Percentiles rank a stretch among this genome's conserved stretches.
phyloP scores from a whole-genome alignment of 2,329 filamentous ascomycete genomes.

The Nakataea oryzae region DNA sequence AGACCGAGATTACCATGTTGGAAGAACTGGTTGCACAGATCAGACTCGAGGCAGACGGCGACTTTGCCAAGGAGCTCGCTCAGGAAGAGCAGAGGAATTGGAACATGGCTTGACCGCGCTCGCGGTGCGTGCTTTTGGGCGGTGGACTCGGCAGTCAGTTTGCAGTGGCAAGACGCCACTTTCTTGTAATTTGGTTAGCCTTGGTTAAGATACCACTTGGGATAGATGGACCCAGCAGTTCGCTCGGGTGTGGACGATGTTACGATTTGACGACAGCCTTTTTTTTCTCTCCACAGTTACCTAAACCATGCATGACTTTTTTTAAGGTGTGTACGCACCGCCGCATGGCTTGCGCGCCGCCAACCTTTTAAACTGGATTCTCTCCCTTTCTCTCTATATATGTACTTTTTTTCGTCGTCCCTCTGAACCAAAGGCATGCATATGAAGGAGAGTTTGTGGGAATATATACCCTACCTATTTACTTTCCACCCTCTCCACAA shows the following conservation, averaged over 20 bases:
- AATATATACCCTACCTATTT: too few relatives aligned
- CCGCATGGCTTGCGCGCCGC: too few relatives aligned
- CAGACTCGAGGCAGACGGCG: conserved; percentile 33
- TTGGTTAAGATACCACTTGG: not conserved
- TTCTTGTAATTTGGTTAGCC: not conserved
- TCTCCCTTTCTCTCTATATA: too few relatives aligned
- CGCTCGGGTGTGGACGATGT: not conserved
- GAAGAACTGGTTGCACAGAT: conserved; percentile 25
- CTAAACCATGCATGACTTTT: not conserved
- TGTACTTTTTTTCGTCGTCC: not conserved
- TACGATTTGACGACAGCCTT: not conserved
- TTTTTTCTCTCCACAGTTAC: not conserved
- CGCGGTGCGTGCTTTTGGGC: not conserved
- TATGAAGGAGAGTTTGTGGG: too few relatives aligned
- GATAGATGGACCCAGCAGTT: not conserved
- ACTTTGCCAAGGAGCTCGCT: conserved; percentile 32
- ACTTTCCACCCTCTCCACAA: conserved; percentile 62
- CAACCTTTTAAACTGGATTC: too few relatives aligned
- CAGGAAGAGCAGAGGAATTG: conserved; percentile 14
- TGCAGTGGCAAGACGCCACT: not conserved
- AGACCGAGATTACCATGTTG: conserved; percentile 27
- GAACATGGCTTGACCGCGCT: not conserved
- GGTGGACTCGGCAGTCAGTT: not conserved
- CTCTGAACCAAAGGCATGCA: too few relatives aligned
- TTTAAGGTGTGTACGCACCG: too few relatives aligned